Percentiles rank a stretch among this genome's conserved stretches.
Evolutionary conservation across 2,329 filamentous ascomycete genomes (phyloP).

Genomic region (Diplodia scrobiculata): DNA sequence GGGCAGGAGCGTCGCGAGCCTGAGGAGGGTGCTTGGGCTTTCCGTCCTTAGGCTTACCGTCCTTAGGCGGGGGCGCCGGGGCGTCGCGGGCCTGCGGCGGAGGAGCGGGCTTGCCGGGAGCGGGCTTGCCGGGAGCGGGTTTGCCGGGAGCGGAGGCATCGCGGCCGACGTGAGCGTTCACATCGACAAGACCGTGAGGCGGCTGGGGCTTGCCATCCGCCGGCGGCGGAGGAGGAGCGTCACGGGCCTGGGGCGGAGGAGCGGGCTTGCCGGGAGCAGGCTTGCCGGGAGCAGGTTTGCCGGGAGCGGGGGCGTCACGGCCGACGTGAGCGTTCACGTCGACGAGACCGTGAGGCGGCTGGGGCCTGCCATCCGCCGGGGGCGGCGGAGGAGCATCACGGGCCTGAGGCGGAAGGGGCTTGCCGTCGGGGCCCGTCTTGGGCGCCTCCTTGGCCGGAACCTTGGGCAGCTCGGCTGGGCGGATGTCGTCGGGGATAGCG

Average conservation of each 20-base stretch:
- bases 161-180: too few species aligned
- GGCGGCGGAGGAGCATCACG: neutral
- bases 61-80: neutral
- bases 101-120: neutral
- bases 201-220: neutral
- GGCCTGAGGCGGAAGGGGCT: neutral
- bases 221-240: neutral
- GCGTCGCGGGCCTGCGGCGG: neutral
- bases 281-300: too few species aligned
- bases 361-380: neutral
- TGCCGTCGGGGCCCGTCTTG: too few species aligned
- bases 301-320: neutral
- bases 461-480: neutral
- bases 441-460: too few species aligned
- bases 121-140: neutral
- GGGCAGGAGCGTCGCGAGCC: neutral
- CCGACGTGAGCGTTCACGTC: too few species aligned
- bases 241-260: too few species aligned
- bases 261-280: too few species aligned
- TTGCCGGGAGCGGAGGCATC: neutral
- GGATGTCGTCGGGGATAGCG: slow-evolving; percentile 4
- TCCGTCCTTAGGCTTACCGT: neutral
- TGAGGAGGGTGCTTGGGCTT: too few species aligned
- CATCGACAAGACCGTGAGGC: neutral
- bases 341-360: neutral